Conservation (phyloP, 176 grass and related monocot species). For the Cocos nucifera region DNA sequence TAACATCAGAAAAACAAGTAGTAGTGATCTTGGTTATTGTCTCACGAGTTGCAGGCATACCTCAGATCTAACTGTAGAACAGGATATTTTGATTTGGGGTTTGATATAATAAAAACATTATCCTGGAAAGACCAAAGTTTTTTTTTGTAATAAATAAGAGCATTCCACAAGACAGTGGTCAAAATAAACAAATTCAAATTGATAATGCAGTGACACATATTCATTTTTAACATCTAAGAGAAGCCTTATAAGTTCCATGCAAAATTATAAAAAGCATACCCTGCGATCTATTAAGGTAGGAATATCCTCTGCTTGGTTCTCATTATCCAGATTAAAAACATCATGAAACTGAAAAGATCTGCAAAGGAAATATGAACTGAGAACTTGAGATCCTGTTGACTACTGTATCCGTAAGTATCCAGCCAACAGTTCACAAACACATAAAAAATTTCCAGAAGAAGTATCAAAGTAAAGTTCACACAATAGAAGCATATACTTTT, state of each 20-base stretch:
- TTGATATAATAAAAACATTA: conserved; percentile 99
- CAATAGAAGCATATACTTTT: too few species aligned
- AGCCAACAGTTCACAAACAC: too few species aligned
- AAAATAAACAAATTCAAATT: background rate
- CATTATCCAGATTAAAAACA: conserved; percentile 89
- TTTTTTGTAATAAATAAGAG: too few species aligned
- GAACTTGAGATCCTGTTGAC: too few species aligned
- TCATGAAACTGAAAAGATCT: conserved; percentile 76
- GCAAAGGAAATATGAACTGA: too few species aligned
- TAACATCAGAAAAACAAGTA: conserved; percentile 9
- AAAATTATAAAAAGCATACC: conserved; percentile 20
- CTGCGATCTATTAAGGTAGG: conserved; percentile 93
- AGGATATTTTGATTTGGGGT: conserved; percentile 99
- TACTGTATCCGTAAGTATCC: too few species aligned
- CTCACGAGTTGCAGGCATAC: conserved; percentile 23
- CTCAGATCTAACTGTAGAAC: conserved; percentile 89
- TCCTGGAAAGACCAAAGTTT: conserved; percentile 37
- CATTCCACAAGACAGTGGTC: too few species aligned
- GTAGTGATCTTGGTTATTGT: conserved; percentile 4
- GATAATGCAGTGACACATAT: background rate
- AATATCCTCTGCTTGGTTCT: conserved; percentile 72
- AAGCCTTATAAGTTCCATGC: too few species aligned
- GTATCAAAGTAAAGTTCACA: too few species aligned
- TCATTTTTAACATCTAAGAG: too few species aligned
- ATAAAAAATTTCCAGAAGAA: too few species aligned